Conservation (phyloP, 2,329 filamentous ascomycete genomes). For the Alternaria ventricosa region DNA sequence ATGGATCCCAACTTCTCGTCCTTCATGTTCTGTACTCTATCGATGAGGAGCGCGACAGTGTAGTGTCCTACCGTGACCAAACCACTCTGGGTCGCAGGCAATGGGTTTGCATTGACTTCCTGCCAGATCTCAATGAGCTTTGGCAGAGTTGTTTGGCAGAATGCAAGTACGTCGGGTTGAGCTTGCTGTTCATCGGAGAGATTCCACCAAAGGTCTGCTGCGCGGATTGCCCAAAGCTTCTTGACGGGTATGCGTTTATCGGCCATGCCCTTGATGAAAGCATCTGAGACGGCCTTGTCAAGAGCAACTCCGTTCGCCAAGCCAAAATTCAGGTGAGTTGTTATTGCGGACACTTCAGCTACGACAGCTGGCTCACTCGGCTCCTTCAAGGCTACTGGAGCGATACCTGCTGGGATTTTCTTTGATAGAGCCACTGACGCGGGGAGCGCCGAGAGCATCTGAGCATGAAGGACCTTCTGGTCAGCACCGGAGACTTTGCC, state of each 20-base stretch:
- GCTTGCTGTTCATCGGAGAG: conserved; percentile 58
- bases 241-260: conserved; percentile 84
- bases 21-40: conserved; percentile 61
- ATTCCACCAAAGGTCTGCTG: conserved; percentile 73
- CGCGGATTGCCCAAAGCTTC: conserved; percentile 78
- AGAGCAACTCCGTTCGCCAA: conserved; percentile 67
- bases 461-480: conserved; percentile 80
- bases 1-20: conserved; percentile 63
- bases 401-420: conserved; percentile 71
- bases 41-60: conserved; percentile 66
- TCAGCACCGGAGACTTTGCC: conserved; percentile 86
- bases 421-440: conserved; percentile 67
- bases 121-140: conserved; percentile 74
- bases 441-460: conserved; percentile 69
- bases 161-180: conserved; percentile 53
- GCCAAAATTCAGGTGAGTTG: conserved; percentile 68
- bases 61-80: conserved; percentile 82
- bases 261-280: conserved; percentile 78
- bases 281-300: conserved; percentile 71
- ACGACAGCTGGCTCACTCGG: conserved; percentile 83
- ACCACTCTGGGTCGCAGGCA: conserved; percentile 80
- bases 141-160: conserved; percentile 59
- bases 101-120: conserved; percentile 79
- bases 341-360: conserved; percentile 75
- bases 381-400: conserved; percentile 77